Evolutionary conservation across 1,139 yeast species (phyloP), one percentile per base, ranked within the genome.

Genomic region (Geotrichum europaeum): DNA sequence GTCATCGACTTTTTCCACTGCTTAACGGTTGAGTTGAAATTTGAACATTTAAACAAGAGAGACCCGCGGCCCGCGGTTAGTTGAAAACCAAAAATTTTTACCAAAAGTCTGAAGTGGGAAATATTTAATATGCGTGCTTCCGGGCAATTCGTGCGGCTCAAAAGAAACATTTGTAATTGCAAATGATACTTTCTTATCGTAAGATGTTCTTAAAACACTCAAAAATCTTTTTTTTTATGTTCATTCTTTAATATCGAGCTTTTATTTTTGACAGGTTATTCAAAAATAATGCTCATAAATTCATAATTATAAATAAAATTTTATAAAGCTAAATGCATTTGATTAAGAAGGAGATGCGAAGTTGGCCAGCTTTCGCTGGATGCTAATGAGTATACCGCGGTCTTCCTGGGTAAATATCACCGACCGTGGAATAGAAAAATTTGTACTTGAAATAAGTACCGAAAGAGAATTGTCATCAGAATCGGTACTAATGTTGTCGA

Each of bases 361-460:
- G 47, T n/a, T 40, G n/a, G 47, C 53, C 22, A 59, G 51, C 51
- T 60, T 60, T 2, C 55, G 51, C 45, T 60, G 62, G 13, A 60
- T 57, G 43, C 58, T 50, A 13, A 57, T 22, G 4, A 60, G 56
- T 25, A 57, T 57, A 24, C 56, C 62, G 13, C 49, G 54, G 20
- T 60, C 62, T 22, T 57, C 58, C 18, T 40, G 47, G 13, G 47
- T 40, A 15, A 40, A 40, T n/a, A 40, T 22, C 13, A 40, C 18
- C 18, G 22, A 40, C 3, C 47, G 47, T 4, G 47, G 47, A n/a
- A 40, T 40, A 40, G 47, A n/a, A 40, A 40, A 40, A n/a, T 40
- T n/a, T 3, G 47, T 15, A 15, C 47, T 40, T 9, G 22, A 40
- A 15, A 40, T 15, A 7, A 40, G 18, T n/a, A 40, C 47, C 20